Conservation (phyloP, 2,329 filamentous ascomycete genomes). For the Anisogramma anomala region DNA sequence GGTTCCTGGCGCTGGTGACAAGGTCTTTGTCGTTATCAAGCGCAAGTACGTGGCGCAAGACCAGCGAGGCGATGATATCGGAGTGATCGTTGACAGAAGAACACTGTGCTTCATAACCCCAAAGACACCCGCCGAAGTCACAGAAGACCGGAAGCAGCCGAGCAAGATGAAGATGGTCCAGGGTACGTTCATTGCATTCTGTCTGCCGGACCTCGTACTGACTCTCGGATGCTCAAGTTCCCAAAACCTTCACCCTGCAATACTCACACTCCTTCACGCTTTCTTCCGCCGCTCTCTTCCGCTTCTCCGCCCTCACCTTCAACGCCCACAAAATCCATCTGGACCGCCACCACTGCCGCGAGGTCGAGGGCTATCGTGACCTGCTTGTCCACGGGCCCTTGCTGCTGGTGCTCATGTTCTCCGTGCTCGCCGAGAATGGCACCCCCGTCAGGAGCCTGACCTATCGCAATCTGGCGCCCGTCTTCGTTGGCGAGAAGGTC, state of each 20-base stretch:
- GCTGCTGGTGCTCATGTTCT: slow-evolving; percentile 64
- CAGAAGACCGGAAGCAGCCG: slow-evolving; percentile 14
- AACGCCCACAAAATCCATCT: slow-evolving; percentile 90
- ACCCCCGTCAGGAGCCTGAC: slow-evolving; percentile 44
- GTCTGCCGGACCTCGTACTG: too few relatives aligned
- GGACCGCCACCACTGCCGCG: slow-evolving; percentile 56
- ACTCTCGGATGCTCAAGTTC: not conserved
- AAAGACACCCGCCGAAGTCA: slow-evolving; percentile 15
- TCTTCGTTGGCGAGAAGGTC: slow-evolving; percentile 64
- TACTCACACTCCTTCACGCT: slow-evolving; percentile 40
- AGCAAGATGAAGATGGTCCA: slow-evolving; percentile 21
- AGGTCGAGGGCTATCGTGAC: slow-evolving; percentile 61
- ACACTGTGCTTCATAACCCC: slow-evolving; percentile 42
- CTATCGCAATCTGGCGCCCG: slow-evolving; percentile 71
- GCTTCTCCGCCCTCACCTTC: slow-evolving; percentile 82
- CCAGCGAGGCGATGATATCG: not conserved
- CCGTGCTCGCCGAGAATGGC: slow-evolving; percentile 22
- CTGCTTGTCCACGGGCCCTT: slow-evolving; percentile 83
- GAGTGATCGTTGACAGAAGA: slow-evolving; percentile 35
- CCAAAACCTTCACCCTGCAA: not conserved
- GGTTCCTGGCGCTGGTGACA: slow-evolving; percentile 27
- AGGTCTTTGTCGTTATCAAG: slow-evolving; percentile 40
- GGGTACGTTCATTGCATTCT: slow-evolving; percentile 17
- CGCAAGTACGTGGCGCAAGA: slow-evolving; percentile 28
- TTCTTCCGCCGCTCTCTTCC: slow-evolving; percentile 63